Evolutionary conservation across 441 rosid genomes (phyloP).

Genomic region (Viola pubescens): DNA sequence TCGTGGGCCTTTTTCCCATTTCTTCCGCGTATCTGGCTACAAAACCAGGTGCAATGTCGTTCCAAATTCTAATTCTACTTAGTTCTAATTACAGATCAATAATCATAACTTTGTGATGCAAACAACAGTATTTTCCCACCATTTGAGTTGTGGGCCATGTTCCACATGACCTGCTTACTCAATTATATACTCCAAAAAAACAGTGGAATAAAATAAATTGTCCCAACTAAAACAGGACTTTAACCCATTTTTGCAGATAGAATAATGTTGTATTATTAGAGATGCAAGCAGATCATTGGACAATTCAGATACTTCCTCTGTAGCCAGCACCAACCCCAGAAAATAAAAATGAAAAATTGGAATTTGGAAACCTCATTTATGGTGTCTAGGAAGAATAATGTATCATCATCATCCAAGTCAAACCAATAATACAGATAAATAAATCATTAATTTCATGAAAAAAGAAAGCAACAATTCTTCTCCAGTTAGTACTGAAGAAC

Average conservation of each 20-base stretch:
- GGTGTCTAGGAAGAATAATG: slow-evolving; percentile 3
- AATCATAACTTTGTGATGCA: slow-evolving; percentile 9
- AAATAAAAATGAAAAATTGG: neutral
- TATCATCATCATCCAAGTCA: slow-evolving; percentile 1
- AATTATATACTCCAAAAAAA: slow-evolving; percentile 13
- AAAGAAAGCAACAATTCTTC: neutral
- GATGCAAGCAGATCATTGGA: slow-evolving; percentile 15
- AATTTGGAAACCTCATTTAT: neutral
- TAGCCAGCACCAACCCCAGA: slow-evolving; percentile 17
- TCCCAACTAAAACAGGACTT: slow-evolving; percentile 9
- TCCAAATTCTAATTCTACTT: neutral
- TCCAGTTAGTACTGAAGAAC: too few species aligned
- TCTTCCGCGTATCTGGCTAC: neutral
- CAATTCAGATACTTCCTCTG: slow-evolving; percentile 8
- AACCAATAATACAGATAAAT: slow-evolving; percentile 14
- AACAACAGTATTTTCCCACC: slow-evolving; percentile 16
- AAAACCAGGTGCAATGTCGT: slow-evolving; percentile 1
- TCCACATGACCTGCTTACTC: slow-evolving; percentile 14
- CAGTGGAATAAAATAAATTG: neutral
- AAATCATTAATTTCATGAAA: neutral
- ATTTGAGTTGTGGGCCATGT: neutral
- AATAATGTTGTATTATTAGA: slow-evolving; percentile 7
- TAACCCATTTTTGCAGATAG: slow-evolving; percentile 2
- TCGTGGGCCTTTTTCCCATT: slow-evolving; percentile 3
- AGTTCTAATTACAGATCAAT: neutral